Conservation (phyloP, 1,284 basidiomycete species). For the Boletus sp. region DNA sequence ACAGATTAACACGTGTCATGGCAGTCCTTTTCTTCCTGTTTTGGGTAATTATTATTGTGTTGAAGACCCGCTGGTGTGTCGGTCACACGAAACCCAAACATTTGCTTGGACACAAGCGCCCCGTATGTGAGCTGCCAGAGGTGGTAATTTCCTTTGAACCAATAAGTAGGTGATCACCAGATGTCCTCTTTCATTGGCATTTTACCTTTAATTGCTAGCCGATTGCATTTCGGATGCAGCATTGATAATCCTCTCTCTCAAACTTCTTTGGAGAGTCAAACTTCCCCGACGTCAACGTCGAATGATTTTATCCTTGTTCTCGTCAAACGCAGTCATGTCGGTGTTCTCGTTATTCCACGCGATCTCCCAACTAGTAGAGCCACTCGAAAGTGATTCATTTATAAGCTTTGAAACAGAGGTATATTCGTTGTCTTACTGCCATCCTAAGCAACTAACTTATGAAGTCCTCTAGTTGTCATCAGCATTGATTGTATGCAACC, state of each 20-base stretch:
- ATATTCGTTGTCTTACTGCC: neutral
- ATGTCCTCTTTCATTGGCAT: neutral
- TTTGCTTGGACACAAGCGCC: neutral
- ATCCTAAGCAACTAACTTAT: neutral
- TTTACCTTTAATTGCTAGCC: neutral
- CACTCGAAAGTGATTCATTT: neutral
- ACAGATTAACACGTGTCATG: neutral
- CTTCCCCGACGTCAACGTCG: neutral
- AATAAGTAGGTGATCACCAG: neutral
- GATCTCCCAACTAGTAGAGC: neutral
- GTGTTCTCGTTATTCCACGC: neutral
- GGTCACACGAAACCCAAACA: neutral
- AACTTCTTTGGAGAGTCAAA: neutral
- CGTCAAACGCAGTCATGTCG: neutral
- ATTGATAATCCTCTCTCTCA: neutral
- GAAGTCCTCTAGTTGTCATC: neutral
- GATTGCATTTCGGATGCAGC: neutral
- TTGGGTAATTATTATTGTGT: neutral
- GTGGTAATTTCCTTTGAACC: neutral
- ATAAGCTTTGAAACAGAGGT: neutral
- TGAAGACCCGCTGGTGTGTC: neutral
- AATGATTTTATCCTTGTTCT: neutral
- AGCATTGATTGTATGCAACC: neutral
- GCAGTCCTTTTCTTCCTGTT: neutral
- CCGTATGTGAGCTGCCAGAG: neutral